Conservation (phyloP, 192 early-diverging fungal genomes). For the Dissophora ornata region DNA sequence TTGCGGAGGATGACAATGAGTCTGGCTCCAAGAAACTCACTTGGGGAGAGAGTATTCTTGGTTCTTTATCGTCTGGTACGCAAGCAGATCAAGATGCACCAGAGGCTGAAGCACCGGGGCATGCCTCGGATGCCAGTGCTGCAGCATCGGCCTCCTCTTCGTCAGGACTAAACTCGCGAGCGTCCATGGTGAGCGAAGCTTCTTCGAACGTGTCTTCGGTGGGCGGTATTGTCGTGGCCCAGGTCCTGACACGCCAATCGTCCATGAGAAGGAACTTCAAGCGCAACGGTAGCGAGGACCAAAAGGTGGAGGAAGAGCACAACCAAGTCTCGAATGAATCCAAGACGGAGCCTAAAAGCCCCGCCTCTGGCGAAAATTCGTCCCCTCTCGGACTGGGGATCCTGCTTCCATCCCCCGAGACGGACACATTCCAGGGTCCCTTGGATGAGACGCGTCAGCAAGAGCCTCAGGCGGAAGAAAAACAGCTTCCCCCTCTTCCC, state of each 20-base stretch:
- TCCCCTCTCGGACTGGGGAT: conserved; percentile 45
- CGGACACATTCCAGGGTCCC: conserved; percentile 6
- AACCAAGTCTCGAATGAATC: neutral
- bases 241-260: conserved; percentile 45
- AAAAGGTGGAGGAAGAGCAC: neutral
- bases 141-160: conserved; percentile 12
- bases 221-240: conserved; percentile 35
- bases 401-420: conserved; percentile 10
- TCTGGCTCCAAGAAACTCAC: conserved; percentile 13
- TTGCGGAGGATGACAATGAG: neutral
- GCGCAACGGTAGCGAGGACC: conserved; percentile 4
- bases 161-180: conserved; percentile 31
- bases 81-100: conserved; percentile 2
- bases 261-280: conserved; percentile 43
- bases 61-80: neutral
- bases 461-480: neutral
- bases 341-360: neutral
- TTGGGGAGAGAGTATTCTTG: conserved; percentile 3
- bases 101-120: neutral
- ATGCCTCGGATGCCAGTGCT: neutral
- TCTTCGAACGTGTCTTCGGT: conserved; percentile 43
- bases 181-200: conserved; percentile 35
- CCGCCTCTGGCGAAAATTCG: too few relatives aligned
- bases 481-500: conserved; percentile 28
- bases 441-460: conserved; percentile 1